These are phyloP conservation scores for Debaryomyces robertsiae DNA, from an alignment of 1,139 yeast genomes.

Conservation along the genomic window DNA sequence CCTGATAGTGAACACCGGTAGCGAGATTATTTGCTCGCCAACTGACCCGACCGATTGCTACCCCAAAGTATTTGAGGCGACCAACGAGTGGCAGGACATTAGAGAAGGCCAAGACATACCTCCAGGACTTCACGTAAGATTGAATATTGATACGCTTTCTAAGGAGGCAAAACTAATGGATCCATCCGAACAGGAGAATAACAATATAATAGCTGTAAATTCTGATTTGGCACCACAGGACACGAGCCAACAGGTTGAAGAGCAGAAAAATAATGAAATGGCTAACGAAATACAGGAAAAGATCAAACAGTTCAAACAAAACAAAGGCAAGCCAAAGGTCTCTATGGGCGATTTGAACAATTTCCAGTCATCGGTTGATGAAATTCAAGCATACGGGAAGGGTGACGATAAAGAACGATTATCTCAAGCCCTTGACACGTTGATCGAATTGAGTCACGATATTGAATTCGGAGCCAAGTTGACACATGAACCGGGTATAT, in stretches of 20 bases:
- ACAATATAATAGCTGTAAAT: conserved; percentile 17
- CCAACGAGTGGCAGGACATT: conserved; percentile 67
- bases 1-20: conserved; percentile 19
- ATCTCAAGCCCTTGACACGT: conserved; percentile 41
- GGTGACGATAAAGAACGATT: conserved; percentile 19
- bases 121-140: conserved; percentile 72
- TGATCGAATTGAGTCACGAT: conserved; percentile 67
- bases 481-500: conserved; percentile 24
- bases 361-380: conserved; percentile 33
- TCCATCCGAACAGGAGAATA: conserved; percentile 18
- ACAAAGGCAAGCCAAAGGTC: conserved; percentile 17
- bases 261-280: neutral
- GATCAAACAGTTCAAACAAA: conserved; percentile 17
- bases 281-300: conserved; percentile 17
- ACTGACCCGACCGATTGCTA: conserved; percentile 57
- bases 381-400: conserved; percentile 20
- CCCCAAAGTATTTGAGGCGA: conserved; percentile 62
- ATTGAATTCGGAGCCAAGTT: conserved; percentile 58
- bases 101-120: conserved; percentile 73
- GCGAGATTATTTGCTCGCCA: conserved; percentile 48
- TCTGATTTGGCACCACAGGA: conserved; percentile 14
- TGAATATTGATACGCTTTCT: conserved; percentile 66
- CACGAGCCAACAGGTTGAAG: neutral
- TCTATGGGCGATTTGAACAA: conserved; percentile 25
- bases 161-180: conserved; percentile 67